Evolutionary conservation across 208 protist species (phyloP).

Genomic region (Tritrichomonas foetus): DNA sequence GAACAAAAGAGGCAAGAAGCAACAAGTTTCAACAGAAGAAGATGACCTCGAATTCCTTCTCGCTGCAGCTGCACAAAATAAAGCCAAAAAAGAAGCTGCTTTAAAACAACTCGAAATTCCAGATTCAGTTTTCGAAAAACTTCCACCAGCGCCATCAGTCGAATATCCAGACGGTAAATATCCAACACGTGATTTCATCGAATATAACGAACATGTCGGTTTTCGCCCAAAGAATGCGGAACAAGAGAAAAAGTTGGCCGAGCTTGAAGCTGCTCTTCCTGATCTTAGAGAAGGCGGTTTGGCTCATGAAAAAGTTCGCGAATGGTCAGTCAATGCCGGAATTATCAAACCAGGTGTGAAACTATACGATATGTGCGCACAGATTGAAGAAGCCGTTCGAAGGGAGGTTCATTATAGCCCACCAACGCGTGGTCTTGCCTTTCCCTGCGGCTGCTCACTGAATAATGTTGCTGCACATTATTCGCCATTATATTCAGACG

Average conservation of each 20-base stretch:
- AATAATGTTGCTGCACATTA: conserved; percentile 64
- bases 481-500: conserved; percentile 61
- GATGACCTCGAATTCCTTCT: neutral
- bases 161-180: neutral
- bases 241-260: neutral
- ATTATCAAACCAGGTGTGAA: neutral
- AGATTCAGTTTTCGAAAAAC: neutral
- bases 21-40: too few species aligned
- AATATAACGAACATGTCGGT: neutral
- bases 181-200: neutral
- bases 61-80: neutral
- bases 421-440: conserved; percentile 51
- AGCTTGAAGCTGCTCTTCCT: neutral
- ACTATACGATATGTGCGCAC: neutral
- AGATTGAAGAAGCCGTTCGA: neutral
- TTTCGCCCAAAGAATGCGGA: too few species aligned
- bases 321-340: neutral
- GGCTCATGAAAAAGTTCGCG: neutral
- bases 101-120: neutral
- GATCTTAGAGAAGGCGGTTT: neutral
- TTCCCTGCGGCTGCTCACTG: conserved; percentile 63
- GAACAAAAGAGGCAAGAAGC: too few species aligned
- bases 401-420: neutral
- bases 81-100: neutral
- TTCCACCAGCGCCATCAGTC: neutral